A percentile compares a stretch with the other conserved stretches of the same genome.
These are phyloP conservation scores for Trypanosoma melophagium DNA, from an alignment of 208 protist genomes.

Conservation along the genomic window DNA sequence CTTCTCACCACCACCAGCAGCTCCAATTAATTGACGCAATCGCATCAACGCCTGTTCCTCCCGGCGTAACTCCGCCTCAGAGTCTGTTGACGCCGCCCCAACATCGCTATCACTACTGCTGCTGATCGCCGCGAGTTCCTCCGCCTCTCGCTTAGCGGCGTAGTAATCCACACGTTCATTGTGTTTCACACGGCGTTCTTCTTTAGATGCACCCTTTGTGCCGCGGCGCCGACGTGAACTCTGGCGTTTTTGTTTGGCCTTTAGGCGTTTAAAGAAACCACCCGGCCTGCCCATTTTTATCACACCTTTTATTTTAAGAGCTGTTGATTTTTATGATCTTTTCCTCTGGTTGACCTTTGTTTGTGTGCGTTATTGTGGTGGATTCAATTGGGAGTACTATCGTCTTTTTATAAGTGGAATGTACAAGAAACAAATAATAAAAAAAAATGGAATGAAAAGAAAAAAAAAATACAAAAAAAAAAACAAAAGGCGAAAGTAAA, in stretches of 20 bases:
- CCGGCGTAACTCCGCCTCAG: conserved; percentile 33
- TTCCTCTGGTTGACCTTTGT: not conserved
- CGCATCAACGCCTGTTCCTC: conserved; percentile 39
- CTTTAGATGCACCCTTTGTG: conserved; percentile 79
- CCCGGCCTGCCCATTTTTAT: conserved; percentile 75
- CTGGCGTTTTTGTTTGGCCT: conserved; percentile 66
- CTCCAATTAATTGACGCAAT: conserved; percentile 47
- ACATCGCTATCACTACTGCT: conserved; percentile 62
- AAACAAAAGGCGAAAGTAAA: no score
- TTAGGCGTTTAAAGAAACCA: conserved; percentile 83
- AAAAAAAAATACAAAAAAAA: no score
- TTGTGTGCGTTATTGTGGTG: not conserved
- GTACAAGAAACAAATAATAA: no score
- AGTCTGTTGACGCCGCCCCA: conserved; percentile 55
- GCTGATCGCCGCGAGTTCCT: conserved; percentile 75
- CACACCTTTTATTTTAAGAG: not conserved
- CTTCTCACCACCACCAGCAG: no score
- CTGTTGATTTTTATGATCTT: not conserved
- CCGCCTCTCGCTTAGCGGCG: conserved; percentile 70
- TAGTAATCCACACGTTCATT: conserved; percentile 74
- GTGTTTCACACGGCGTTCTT: conserved; percentile 66
- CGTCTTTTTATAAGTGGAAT: no score
- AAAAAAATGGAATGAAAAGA: no score
- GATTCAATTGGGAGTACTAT: no score
- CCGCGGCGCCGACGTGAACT: conserved; percentile 53